These are phyloP conservation scores for Postia placenta DNA, from an alignment of 768 basidiomycete genomes.

Conservation along the genomic window DNA sequence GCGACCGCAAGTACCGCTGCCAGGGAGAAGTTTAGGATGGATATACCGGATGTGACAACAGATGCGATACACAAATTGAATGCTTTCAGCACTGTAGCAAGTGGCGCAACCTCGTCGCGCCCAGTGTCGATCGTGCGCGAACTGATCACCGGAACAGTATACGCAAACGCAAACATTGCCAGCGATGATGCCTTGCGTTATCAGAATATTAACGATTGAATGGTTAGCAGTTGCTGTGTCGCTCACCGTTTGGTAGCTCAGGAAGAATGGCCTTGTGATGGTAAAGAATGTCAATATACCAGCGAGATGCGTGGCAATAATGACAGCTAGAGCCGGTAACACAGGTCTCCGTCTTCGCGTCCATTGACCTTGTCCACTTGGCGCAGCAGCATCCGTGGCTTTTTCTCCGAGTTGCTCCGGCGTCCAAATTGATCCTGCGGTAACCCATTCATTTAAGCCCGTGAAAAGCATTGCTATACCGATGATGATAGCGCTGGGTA, in stretches of 20 bases:
- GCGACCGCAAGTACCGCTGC: conserved; percentile 64
- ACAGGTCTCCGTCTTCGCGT: conserved; percentile 47
- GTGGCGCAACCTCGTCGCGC: conserved; percentile 10
- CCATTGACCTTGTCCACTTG: conserved; percentile 27
- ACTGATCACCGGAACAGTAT: conserved; percentile 1
- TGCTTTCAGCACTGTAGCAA: conserved; percentile 53
- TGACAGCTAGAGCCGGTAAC: conserved; percentile 43
- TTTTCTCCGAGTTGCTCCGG: no score
- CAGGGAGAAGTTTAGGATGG: conserved; percentile 90
- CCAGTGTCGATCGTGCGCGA: background rate
- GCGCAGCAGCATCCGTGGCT: no score
- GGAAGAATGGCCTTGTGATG: conserved; percentile 41
- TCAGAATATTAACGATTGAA: background rate
- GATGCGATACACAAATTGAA: conserved; percentile 82
- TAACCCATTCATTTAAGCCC: conserved; percentile 71
- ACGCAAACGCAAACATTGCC: conserved; percentile 2
- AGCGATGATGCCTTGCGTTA: background rate
- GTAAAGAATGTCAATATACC: conserved; percentile 47
- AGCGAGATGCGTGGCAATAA: conserved; percentile 48
- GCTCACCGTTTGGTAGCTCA: conserved; percentile 34
- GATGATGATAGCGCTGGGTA: conserved; percentile 82
- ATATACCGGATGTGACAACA: conserved; percentile 76
- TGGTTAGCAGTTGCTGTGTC: background rate
- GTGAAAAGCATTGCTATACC: conserved; percentile 82
- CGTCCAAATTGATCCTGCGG: conserved; percentile 47